Evolutionary conservation across 331 rosid species (phyloP).

Genomic region (Malus hybrid): DNA sequence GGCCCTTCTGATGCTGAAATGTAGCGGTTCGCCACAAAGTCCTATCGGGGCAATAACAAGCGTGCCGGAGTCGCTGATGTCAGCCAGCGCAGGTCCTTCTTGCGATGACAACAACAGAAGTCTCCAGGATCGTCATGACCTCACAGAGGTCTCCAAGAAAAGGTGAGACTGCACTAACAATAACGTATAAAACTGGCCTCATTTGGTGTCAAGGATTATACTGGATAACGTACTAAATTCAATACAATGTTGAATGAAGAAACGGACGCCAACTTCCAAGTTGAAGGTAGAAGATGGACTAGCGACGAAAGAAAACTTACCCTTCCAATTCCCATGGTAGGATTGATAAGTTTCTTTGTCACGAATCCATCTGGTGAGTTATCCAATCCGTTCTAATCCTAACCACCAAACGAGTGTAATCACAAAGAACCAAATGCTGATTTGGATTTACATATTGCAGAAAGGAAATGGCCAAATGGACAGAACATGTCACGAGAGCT

Average conservation of each 20-base stretch:
- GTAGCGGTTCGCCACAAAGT: constrained; percentile 25
- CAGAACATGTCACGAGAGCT: constrained; percentile 43
- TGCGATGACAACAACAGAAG: constrained; percentile 44
- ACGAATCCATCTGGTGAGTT: no score
- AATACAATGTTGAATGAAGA: no score
- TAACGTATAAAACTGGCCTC: not conserved
- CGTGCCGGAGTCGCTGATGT: constrained; percentile 45
- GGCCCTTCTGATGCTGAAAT: constrained; percentile 48
- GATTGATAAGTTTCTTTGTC: no score
- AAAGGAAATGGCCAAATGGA: constrained; percentile 60
- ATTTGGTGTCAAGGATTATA: no score
- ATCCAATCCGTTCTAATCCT: no score
- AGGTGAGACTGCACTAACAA: constrained; percentile 31
- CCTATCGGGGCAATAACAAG: constrained; percentile 8
- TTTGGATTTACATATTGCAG: constrained; percentile 36
- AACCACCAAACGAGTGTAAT: not conserved
- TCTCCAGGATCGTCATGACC: constrained; percentile 34
- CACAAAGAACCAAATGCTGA: not conserved
- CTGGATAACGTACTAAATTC: no score
- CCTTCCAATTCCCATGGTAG: no score
- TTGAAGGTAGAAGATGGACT: no score
- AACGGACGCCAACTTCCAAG: no score
- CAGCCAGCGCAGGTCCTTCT: constrained; percentile 43
- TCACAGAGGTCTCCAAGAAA: constrained; percentile 44
- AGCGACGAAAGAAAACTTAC: no score